Conservation (phyloP, 345 rosid genomes). For the Mercurialis annua region DNA sequence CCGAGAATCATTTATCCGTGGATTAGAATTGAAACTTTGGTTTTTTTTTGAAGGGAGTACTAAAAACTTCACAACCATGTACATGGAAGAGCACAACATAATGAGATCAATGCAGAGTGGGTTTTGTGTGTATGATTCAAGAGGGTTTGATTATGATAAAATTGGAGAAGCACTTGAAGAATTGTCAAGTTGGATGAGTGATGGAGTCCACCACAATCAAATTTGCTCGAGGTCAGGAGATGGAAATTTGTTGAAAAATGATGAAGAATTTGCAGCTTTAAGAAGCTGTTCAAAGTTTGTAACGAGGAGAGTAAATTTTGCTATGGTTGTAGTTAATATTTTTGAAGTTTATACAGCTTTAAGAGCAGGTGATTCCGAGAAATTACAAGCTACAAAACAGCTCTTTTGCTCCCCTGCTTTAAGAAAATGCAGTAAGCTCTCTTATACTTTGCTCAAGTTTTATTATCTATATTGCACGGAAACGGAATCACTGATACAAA, state of each 20-base stretch:
- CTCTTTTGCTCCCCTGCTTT: conserved; percentile 43
- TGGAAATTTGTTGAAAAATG: conserved; percentile 15
- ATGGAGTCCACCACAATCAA: conserved; percentile 59
- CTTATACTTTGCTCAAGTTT: neutral
- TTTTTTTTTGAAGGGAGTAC: conserved; percentile 23
- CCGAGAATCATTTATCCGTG: too few species aligned
- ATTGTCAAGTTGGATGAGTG: conserved; percentile 45
- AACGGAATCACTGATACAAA: too few species aligned
- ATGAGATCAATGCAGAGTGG: conserved; percentile 49
- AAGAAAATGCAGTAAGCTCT: conserved; percentile 47
- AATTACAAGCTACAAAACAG: conserved; percentile 39
- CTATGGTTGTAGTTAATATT: conserved; percentile 45
- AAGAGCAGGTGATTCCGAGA: conserved; percentile 41
- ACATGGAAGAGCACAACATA: conserved; percentile 59
- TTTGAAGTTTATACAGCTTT: conserved; percentile 44
- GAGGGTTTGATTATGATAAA: conserved; percentile 39
- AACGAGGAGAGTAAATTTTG: conserved; percentile 47
- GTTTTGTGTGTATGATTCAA: conserved; percentile 53
- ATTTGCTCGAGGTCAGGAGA: conserved; percentile 40
- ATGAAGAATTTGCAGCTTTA: conserved; percentile 14
- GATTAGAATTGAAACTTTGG: too few species aligned
- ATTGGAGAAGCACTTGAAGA: conserved; percentile 40
- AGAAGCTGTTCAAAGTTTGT: conserved; percentile 40
- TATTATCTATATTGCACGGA: too few species aligned
- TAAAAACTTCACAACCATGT: conserved; percentile 34